A percentile compares a stretch with the other conserved stretches of the same genome.
These are phyloP conservation scores for Peziza echinospora DNA, from an alignment of 495 filamentous ascomycete genomes.

Conservation along the genomic window DNA sequence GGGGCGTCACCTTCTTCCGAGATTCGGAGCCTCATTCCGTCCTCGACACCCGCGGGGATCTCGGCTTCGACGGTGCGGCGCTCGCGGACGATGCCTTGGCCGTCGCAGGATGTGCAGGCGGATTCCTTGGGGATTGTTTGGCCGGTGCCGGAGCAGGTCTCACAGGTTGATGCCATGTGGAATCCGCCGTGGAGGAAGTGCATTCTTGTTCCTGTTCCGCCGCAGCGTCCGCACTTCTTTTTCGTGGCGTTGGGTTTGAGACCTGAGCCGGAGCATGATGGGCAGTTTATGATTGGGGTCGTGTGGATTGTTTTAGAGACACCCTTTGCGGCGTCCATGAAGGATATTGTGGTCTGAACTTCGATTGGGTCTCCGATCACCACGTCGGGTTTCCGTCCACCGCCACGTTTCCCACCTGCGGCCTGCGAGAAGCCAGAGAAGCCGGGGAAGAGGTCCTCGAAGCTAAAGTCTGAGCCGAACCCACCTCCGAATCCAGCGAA, in stretches of 20 bases:
- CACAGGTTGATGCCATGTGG: slow-evolving; percentile 82
- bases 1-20: slow-evolving; percentile 71
- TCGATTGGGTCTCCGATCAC: no score
- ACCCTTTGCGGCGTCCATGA: slow-evolving; percentile 91
- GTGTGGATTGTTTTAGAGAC: slow-evolving; percentile 55
- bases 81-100: slow-evolving; percentile 58
- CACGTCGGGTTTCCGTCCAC: no score
- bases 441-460: slow-evolving; percentile 84
- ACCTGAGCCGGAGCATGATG: slow-evolving; percentile 61
- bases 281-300: slow-evolving; percentile 53
- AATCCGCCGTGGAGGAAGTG: slow-evolving; percentile 82
- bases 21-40: slow-evolving; percentile 76
- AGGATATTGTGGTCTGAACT: slow-evolving; percentile 74
- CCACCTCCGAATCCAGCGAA: slow-evolving; percentile 37
- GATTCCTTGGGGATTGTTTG: slow-evolving; percentile 47
- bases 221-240: slow-evolving; percentile 54
- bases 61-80: slow-evolving; percentile 62
- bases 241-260: slow-evolving; percentile 59
- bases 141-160: slow-evolving; percentile 55
- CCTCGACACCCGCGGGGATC: slow-evolving; percentile 83
- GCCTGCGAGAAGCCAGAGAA: slow-evolving; percentile 44
- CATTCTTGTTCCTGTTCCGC: slow-evolving; percentile 65
- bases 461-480: slow-evolving; percentile 66
- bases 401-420: slow-evolving; percentile 31
- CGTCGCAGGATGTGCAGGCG: slow-evolving; percentile 56